Base-by-base conservation (phyloP, 1,284 basidiomycete genomes). In the Tilletiaria anomala region DNA sequence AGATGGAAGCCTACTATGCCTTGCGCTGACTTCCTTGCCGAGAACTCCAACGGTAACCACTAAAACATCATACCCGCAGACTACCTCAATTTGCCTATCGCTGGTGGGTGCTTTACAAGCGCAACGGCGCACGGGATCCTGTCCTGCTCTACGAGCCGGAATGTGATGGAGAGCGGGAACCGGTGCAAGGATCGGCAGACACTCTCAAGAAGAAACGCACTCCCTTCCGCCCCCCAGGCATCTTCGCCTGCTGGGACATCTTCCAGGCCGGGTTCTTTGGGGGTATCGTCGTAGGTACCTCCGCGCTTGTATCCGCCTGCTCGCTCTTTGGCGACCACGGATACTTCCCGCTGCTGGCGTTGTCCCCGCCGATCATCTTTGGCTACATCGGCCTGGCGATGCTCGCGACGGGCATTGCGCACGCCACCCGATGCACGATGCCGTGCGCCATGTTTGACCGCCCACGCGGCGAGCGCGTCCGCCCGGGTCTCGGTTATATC, bases 191-290 rank as follows among this genome's bases (percentile, higher is more conserved):
- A 8, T 29, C 26, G n/a, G 10, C 26, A 29, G 10, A n/a, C 26
- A n/a, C 10, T n/a, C 8, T n/a, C 10, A 29, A 29, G 26, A 8
- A n/a, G 26, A 29, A 8, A n/a, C 26, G 26, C 26, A 8, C n/a
- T 8, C 26, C 10, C 26, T n/a, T 8, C 10, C 26, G 26, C 26
- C 10, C n/a, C 8, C 26, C 10, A 29, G 10, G 26, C 26, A 8
- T 14, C 11, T 23, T 39, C 6, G 15, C n/a, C 5, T 11, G 23
- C 11, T 12, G 8, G 11, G 37, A 39, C 18, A 8, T 6, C 37
- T 39, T 39, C 37, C 37, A 39, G 20, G 11, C 11, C 15, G 37
- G 24, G 23, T 39, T 39, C 17, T 18, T 39, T 16, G 22, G 21
- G 11, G 37, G 37, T 2, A 39, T 29, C 22, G 14, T 31, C n/a